Conservation (phyloP, 345 rosid species). For the Hibiscus syriacus region DNA sequence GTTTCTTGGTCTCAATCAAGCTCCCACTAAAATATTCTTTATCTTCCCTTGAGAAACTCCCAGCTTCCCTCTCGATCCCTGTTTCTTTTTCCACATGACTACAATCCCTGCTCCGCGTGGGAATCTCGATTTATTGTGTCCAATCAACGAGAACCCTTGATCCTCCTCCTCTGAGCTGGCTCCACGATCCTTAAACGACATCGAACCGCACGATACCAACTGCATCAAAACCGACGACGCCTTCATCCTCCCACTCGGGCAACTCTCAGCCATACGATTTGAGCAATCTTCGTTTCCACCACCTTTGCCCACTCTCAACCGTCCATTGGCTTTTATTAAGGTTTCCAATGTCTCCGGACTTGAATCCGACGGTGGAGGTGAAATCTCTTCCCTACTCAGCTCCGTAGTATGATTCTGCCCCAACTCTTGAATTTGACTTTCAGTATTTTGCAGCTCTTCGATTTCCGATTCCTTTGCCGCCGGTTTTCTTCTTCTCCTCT, state of each 20-base stretch:
- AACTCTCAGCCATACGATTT: constrained; percentile 42
- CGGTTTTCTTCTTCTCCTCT: constrained; percentile 44
- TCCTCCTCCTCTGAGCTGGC: constrained; percentile 52
- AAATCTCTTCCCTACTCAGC: too few species aligned
- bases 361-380: too few species aligned
- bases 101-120: constrained; percentile 38
- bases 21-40: constrained; percentile 87
- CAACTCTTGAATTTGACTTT: constrained; percentile 20
- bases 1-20: too few species aligned
- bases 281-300: constrained; percentile 23
- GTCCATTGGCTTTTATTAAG: constrained; percentile 71
- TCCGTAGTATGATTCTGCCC: constrained; percentile 36
- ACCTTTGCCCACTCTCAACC: constrained; percentile 34
- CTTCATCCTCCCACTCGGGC: constrained; percentile 51
- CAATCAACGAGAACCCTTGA: too few species aligned
- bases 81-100: constrained; percentile 18
- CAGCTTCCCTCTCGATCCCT: constrained; percentile 29
- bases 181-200: constrained; percentile 73
- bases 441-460: constrained; percentile 20
- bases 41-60: constrained; percentile 54
- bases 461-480: constrained; percentile 28
- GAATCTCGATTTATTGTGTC: constrained; percentile 37
- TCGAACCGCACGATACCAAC: too few species aligned
- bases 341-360: constrained; percentile 88
- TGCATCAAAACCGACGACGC: too few species aligned